Evolutionary conservation across 1,284 basidiomycete species (phyloP).

Genomic region (Retiboletus flavoniger): DNA sequence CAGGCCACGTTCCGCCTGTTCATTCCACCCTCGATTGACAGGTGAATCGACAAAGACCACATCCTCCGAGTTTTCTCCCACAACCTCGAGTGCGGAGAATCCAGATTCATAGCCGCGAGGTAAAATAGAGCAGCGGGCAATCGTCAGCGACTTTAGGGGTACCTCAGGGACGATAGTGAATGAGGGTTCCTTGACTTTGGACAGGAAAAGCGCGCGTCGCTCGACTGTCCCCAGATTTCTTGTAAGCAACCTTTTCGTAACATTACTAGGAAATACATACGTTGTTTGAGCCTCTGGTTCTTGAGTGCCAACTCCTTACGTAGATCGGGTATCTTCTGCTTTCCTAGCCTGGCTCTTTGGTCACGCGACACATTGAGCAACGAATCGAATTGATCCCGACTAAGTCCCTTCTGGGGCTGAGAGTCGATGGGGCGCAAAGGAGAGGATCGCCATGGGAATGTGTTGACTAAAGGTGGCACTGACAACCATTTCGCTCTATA

Average conservation of each 20-base stretch:
- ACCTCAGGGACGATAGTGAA: slow-evolving; percentile 62
- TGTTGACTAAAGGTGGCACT: slow-evolving; percentile 45
- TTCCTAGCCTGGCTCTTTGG: slow-evolving; percentile 44
- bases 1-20: slow-evolving; percentile 63
- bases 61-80: slow-evolving; percentile 35
- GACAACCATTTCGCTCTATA: slow-evolving; percentile 59
- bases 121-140: slow-evolving; percentile 67
- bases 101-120: slow-evolving; percentile 64
- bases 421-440: slow-evolving; percentile 49
- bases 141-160: slow-evolving; percentile 66
- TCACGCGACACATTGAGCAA: slow-evolving; percentile 59
- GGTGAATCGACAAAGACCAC: slow-evolving; percentile 23
- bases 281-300: slow-evolving; percentile 70
- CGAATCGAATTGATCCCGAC: slow-evolving; percentile 60
- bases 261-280: slow-evolving; percentile 40
- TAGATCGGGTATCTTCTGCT: slow-evolving; percentile 55
- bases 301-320: slow-evolving; percentile 73
- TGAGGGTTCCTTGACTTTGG: slow-evolving; percentile 65
- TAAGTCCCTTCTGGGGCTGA: slow-evolving; percentile 51
- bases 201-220: slow-evolving; percentile 70
- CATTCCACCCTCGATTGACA: slow-evolving; percentile 52
- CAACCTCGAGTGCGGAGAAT: slow-evolving; percentile 60
- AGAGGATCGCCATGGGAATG: slow-evolving; percentile 46
- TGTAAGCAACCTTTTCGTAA: not conserved
- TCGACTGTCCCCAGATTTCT: slow-evolving; percentile 47